phyloP scores from a whole-genome alignment of 352 stramenopile species.

The Globisporangium heterothallicum region DNA sequence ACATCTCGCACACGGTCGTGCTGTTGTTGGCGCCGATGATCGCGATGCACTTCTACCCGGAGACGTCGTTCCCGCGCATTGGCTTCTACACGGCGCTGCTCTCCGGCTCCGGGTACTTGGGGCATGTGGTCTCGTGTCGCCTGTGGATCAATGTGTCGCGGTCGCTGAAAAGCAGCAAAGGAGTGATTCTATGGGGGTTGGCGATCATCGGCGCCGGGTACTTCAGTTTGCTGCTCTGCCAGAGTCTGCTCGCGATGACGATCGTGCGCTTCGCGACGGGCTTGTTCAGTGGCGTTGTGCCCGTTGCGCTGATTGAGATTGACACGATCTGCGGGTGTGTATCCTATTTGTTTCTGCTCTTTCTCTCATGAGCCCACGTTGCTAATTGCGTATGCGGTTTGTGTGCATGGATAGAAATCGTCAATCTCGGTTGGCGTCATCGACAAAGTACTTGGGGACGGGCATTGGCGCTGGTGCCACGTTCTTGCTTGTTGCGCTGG shows the following conservation, averaged over 20 bases:
- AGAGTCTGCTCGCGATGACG: conserved; percentile 70
- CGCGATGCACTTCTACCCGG: conserved; percentile 71
- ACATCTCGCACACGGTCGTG: conserved; percentile 65
- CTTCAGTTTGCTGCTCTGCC: conserved; percentile 72
- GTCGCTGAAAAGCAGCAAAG: conserved; percentile 71
- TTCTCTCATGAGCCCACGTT: too few relatives aligned
- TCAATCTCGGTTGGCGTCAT: conserved; percentile 53
- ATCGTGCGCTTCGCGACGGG: conserved; percentile 74
- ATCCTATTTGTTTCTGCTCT: too few relatives aligned
- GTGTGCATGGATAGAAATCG: conserved; percentile 28
- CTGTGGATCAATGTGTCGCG: conserved; percentile 77
- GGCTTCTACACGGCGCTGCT: conserved; percentile 78
- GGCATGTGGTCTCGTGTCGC: conserved; percentile 63
- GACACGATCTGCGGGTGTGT: conserved; percentile 73
- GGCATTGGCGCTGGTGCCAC: conserved; percentile 46
- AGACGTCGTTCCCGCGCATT: conserved; percentile 61
- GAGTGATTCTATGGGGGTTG: conserved; percentile 77
- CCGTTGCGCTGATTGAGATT: conserved; percentile 74
- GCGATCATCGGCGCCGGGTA: conserved; percentile 58
- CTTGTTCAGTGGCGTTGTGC: conserved; percentile 66
- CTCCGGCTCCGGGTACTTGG: conserved; percentile 57
- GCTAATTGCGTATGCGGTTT: too few relatives aligned
- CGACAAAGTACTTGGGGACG: conserved; percentile 65
- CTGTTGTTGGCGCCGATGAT: conserved; percentile 68
- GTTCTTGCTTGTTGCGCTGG: conserved; percentile 41